phyloP scores from a whole-genome alignment of 306 rosid species.

The Neltuma alba region DNA sequence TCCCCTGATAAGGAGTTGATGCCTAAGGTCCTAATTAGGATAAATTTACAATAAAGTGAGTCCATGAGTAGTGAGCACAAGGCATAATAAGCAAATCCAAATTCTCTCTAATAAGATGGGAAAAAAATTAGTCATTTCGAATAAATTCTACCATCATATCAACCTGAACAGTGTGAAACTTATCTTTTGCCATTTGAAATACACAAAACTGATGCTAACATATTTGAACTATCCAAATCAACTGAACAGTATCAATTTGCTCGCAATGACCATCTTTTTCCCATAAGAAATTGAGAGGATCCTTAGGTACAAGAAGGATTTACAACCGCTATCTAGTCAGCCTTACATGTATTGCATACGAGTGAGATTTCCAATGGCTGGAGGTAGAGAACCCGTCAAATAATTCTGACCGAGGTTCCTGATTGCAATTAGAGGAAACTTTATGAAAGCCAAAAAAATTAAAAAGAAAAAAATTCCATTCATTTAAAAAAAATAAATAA shows the following conservation, averaged over 20 bases:
- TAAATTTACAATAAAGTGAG: not conserved
- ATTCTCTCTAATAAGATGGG: not conserved
- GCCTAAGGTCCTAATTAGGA: conserved; percentile 54
- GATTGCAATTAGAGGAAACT: conserved; percentile 25
- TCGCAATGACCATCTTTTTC: too few relatives aligned
- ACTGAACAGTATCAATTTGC: not conserved
- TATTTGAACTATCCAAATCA: not conserved
- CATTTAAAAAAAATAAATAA: not conserved
- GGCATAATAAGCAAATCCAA: not conserved
- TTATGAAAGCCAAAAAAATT: not conserved
- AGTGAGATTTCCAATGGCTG: conserved; percentile 67
- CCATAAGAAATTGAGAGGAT: not conserved
- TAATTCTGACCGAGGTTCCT: conserved; percentile 65
- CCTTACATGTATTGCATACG: conserved; percentile 73
- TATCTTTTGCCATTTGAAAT: too few relatives aligned
- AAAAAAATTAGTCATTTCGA: not conserved
- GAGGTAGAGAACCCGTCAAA: conserved; percentile 69
- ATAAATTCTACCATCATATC: not conserved
- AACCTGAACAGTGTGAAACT: not conserved
- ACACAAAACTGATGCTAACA: not conserved
- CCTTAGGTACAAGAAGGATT: not conserved
- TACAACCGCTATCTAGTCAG: not conserved
- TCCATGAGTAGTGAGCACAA: not conserved
- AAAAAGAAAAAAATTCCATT: not conserved
- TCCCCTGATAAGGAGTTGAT: conserved; percentile 70